Conservation (phyloP, 2,329 filamentous ascomycete species). For the Colletotrichum sp. region DNA sequence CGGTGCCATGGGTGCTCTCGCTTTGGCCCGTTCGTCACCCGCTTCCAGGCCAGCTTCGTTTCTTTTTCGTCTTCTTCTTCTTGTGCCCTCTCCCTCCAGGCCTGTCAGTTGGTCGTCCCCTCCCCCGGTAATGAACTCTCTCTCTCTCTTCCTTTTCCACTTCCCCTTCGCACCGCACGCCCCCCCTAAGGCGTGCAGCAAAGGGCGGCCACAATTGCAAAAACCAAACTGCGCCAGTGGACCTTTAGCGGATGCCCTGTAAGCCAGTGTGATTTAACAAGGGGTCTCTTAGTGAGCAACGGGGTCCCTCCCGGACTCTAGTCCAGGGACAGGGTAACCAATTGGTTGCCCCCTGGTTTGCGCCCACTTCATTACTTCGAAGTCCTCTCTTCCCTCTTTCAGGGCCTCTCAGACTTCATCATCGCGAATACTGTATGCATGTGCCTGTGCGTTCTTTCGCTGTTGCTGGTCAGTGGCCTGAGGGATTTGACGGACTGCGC, state of each 20-base stretch:
- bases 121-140: not conserved
- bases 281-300: not conserved
- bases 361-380: not conserved
- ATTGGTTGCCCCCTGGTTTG: not conserved
- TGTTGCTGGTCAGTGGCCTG: not conserved
- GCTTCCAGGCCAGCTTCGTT: not conserved
- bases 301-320: not conserved
- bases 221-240: not conserved
- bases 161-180: not conserved
- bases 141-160: not conserved
- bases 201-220: not conserved
- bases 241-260: constrained; percentile 4
- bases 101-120: not conserved
- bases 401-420: not conserved
- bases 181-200: not conserved
- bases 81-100: not conserved
- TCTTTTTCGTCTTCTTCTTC: not conserved
- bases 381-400: constrained; percentile 3
- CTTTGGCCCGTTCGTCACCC: not conserved
- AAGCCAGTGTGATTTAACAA: constrained; percentile 2
- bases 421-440: not conserved
- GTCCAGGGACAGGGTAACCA: not conserved
- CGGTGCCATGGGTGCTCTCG: not conserved
- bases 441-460: not conserved
- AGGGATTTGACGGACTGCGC: not conserved